phyloP scores from a whole-genome alignment of 495 filamentous ascomycete species.

The Aspergillus saccharolyticus region DNA sequence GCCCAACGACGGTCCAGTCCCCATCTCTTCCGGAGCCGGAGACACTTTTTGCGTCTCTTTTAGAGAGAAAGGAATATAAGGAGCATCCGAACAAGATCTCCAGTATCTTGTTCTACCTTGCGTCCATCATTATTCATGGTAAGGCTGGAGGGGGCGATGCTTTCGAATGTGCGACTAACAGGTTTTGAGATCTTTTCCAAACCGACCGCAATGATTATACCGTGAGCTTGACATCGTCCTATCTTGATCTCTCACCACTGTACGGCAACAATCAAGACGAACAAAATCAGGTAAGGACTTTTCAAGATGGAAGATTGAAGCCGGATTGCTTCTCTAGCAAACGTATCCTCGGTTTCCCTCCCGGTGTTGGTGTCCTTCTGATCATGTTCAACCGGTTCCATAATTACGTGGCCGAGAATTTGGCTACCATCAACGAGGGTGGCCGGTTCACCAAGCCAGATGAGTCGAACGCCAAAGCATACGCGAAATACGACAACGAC shows the following conservation, averaged over 20 bases:
- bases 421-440: conserved; percentile 56
- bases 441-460: conserved; percentile 51
- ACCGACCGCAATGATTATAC: conserved; percentile 52
- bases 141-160: conserved; percentile 7
- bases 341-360: conserved; percentile 73
- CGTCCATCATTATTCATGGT: conserved; percentile 85
- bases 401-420: conserved; percentile 62
- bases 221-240: conserved; percentile 72
- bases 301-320: conserved; percentile 79
- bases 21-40: conserved; percentile 68
- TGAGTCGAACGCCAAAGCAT: conserved; percentile 44
- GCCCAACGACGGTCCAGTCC: conserved; percentile 57
- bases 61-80: conserved; percentile 57
- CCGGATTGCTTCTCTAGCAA: conserved; percentile 76
- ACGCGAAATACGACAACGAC: conserved; percentile 66
- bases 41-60: conserved; percentile 71
- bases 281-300: conserved; percentile 70
- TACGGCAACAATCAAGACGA: conserved; percentile 79
- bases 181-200: conserved; percentile 52
- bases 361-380: conserved; percentile 71
- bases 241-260: conserved; percentile 77
- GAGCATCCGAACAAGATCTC: conserved; percentile 77
- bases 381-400: conserved; percentile 75
- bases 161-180: conserved; percentile 18
- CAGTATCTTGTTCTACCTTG: conserved; percentile 83